Evolutionary conservation across 1,284 basidiomycete genomes (phyloP).

Genomic region (Rhodotorula sp.): DNA sequence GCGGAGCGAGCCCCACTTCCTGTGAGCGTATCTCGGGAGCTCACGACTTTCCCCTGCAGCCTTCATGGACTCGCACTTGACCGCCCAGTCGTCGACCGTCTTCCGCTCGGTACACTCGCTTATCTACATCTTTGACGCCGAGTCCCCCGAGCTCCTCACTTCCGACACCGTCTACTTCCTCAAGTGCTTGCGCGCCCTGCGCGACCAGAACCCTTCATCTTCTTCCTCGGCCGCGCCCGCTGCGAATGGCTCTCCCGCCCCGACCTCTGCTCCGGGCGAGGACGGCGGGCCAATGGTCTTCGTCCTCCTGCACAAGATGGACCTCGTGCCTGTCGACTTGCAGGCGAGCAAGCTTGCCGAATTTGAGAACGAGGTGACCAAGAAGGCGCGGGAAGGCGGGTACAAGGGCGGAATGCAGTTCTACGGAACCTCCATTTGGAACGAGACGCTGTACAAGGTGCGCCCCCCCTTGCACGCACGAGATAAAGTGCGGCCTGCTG

Average conservation of each 20-base stretch:
- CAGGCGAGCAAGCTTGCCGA: slow-evolving; percentile 58
- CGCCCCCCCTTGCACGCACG: slow-evolving; percentile 40
- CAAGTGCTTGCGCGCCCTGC: slow-evolving; percentile 77
- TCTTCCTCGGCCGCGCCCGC: slow-evolving; percentile 1
- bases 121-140: slow-evolving; percentile 96
- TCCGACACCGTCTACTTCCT: slow-evolving; percentile 80
- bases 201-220: slow-evolving; percentile 52
- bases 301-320: slow-evolving; percentile 99
- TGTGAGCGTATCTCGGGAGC: too few species aligned
- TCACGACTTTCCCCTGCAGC: slow-evolving; percentile 50
- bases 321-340: slow-evolving; percentile 55
- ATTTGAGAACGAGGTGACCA: slow-evolving; percentile 32
- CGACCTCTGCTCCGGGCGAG: background rate
- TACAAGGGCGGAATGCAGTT: slow-evolving; percentile 44
- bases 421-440: slow-evolving; percentile 96
- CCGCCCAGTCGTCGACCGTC: slow-evolving; percentile 83
- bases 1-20: background rate
- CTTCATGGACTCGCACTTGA: slow-evolving; percentile 95
- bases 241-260: background rate
- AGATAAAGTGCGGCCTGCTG: too few species aligned
- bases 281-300: slow-evolving; percentile 50
- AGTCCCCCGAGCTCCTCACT: slow-evolving; percentile 44
- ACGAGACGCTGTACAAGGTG: slow-evolving; percentile 95
- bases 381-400: slow-evolving; percentile 39
- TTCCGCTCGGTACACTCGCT: slow-evolving; percentile 95